Conservation (phyloP, 2,329 filamentous ascomycete species). For the Clarireedia monteithiana region DNA sequence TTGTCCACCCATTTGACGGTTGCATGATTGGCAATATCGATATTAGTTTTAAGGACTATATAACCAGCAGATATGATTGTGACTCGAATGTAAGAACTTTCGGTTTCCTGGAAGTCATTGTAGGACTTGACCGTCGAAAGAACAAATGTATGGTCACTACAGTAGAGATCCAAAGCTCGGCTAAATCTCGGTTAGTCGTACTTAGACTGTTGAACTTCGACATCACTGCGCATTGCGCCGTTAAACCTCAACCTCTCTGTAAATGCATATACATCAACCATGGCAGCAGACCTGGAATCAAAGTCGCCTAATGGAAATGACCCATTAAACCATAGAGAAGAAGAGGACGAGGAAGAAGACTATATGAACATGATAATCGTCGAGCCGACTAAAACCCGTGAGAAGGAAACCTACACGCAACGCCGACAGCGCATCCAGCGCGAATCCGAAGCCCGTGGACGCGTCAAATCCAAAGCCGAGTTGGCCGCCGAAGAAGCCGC, state of each 20-base stretch:
- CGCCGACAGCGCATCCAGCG: slow-evolving; percentile 36
- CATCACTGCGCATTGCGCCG: too few relatives aligned
- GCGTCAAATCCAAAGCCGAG: slow-evolving; percentile 74
- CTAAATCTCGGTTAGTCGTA: not conserved
- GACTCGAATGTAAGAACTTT: not conserved
- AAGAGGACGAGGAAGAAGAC: slow-evolving; percentile 74
- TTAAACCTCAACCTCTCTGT: too few relatives aligned
- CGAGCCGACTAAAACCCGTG: slow-evolving; percentile 44
- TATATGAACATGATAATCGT: slow-evolving; percentile 95
- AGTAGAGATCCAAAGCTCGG: not conserved
- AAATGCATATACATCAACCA: too few relatives aligned
- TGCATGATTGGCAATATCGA: too few relatives aligned
- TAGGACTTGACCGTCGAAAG: too few relatives aligned
- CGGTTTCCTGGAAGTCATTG: too few relatives aligned
- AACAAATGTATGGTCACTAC: too few relatives aligned
- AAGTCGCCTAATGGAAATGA: not conserved
- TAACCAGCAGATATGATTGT: not conserved
- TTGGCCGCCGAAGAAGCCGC: slow-evolving; percentile 65
- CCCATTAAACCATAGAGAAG: slow-evolving; percentile 5
- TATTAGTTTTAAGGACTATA: not conserved
- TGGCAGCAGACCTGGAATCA: not conserved
- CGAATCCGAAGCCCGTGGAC: slow-evolving; percentile 60
- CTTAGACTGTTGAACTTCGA: too few relatives aligned
- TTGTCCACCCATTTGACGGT: not conserved
- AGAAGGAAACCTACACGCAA: slow-evolving; percentile 56